A percentile compares a stretch with the other conserved stretches of the same genome.
These are phyloP conservation scores for Daedaleopsis sinensis DNA, from an alignment of 768 basidiomycete genomes.

Conservation along the genomic window DNA sequence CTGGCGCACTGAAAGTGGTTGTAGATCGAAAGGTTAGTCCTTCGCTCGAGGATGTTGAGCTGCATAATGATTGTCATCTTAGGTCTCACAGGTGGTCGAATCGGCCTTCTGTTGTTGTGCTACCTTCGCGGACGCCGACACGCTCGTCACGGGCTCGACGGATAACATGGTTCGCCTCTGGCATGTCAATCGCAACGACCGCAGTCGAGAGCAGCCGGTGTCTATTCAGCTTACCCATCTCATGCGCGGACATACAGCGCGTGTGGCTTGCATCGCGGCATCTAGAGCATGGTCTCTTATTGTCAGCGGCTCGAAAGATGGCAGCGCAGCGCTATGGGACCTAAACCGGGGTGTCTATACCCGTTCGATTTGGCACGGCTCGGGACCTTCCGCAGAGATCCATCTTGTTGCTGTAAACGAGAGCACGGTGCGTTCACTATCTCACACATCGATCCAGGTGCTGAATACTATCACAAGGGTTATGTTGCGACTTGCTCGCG, in stretches of 20 bases:
- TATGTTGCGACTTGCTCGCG: slow-evolving; percentile 85
- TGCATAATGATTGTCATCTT: background rate
- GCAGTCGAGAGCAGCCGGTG: slow-evolving; percentile 32
- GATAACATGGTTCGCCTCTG: slow-evolving; percentile 86
- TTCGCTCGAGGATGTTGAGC: background rate
- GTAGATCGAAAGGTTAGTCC: slow-evolving; percentile 60
- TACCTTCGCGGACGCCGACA: slow-evolving; percentile 71
- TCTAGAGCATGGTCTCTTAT: slow-evolving; percentile 83
- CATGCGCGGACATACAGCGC: slow-evolving; percentile 77
- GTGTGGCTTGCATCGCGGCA: slow-evolving; percentile 67
- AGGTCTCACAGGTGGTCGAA: slow-evolving; percentile 82
- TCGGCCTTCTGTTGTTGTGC: slow-evolving; percentile 73
- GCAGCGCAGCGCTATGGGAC: slow-evolving; percentile 89
- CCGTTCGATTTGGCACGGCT: slow-evolving; percentile 74
- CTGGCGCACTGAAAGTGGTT: slow-evolving; percentile 60
- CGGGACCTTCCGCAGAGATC: slow-evolving; percentile 44
- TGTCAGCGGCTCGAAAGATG: slow-evolving; percentile 84
- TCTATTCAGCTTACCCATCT: slow-evolving; percentile 61
- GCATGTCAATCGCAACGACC: slow-evolving; percentile 53
- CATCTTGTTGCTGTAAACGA: slow-evolving; percentile 81
- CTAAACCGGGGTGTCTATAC: slow-evolving; percentile 83
- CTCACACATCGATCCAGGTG: background rate
- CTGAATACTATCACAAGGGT: slow-evolving; percentile 52
- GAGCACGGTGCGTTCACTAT: slow-evolving; percentile 64
- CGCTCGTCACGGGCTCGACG: slow-evolving; percentile 78